Conservation (phyloP, 2,329 filamentous ascomycete species). For the Aureobasidium lini region DNA sequence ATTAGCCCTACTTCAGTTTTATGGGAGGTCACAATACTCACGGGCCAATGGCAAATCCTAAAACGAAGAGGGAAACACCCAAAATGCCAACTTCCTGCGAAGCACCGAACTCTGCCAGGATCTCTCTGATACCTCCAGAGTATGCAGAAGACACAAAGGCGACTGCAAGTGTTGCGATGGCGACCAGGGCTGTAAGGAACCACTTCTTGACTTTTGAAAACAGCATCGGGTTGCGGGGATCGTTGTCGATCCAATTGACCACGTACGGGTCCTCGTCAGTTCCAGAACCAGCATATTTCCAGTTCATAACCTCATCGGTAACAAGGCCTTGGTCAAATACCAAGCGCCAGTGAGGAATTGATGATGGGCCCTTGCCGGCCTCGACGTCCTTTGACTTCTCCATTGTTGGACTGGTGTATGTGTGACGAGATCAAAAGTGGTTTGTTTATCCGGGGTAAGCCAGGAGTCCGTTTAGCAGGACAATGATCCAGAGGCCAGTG, state of each 20-base stretch:
- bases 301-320: conserved; percentile 28
- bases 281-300: conserved; percentile 38
- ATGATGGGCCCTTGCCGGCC: conserved; percentile 19
- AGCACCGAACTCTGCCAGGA: conserved; percentile 50
- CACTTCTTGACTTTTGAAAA: conserved; percentile 55
- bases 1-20: no score
- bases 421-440: background rate
- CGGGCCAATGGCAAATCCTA: conserved; percentile 52
- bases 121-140: conserved; percentile 48
- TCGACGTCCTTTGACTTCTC: conserved; percentile 22
- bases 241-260: conserved; percentile 60
- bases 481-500: background rate
- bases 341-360: conserved; percentile 25
- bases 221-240: conserved; percentile 59
- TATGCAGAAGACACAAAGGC: conserved; percentile 64
- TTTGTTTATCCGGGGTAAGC: background rate
- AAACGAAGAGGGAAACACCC: conserved; percentile 57
- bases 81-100: conserved; percentile 49
- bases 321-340: conserved; percentile 28
- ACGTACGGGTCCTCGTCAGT: conserved; percentile 59
- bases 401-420: background rate
- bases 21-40: background rate
- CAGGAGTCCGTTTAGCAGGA: background rate
- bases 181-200: conserved; percentile 55
- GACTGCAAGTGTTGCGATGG: conserved; percentile 59